Evolutionary conservation across 768 basidiomycete species (phyloP).

Genomic region (Phaffia tasmanica): DNA sequence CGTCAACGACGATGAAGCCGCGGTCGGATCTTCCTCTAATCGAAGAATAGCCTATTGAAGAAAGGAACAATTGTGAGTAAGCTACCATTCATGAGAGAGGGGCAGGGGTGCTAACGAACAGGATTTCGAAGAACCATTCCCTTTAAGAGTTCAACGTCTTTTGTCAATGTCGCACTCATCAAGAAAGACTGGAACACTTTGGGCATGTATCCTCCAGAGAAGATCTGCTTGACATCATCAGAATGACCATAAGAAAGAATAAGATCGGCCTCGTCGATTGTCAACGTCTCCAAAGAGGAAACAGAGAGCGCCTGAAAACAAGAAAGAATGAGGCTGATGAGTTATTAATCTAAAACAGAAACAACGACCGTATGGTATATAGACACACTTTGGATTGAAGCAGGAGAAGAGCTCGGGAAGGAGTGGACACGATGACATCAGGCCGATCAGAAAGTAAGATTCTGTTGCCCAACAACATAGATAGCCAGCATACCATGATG

Average conservation of each 20-base stretch:
- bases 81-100: not conserved
- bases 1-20: slow-evolving; percentile 64
- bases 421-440: slow-evolving; percentile 69
- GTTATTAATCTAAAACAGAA: not conserved
- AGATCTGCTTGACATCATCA: slow-evolving; percentile 66
- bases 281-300: slow-evolving; percentile 62
- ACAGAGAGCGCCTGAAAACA: slow-evolving; percentile 51
- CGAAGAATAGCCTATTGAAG: slow-evolving; percentile 60
- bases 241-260: slow-evolving; percentile 89
- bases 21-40: slow-evolving; percentile 68
- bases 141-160: slow-evolving; percentile 84
- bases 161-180: slow-evolving; percentile 96
- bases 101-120: slow-evolving; percentile 43
- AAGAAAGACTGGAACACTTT: slow-evolving; percentile 81
- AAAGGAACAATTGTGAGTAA: not conserved
- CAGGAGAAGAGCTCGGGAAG: slow-evolving; percentile 55
- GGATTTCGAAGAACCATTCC: slow-evolving; percentile 77
- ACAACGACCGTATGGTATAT: not conserved
- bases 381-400: slow-evolving; percentile 56
- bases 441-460: slow-evolving; percentile 56
- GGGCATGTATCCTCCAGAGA: slow-evolving; percentile 51
- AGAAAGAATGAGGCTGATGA: not conserved
- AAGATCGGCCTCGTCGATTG: slow-evolving; percentile 95
- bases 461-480: slow-evolving; percentile 35
- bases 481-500: not conserved